Conservation (phyloP, 345 rosid genomes). For the Balakata baccata region DNA sequence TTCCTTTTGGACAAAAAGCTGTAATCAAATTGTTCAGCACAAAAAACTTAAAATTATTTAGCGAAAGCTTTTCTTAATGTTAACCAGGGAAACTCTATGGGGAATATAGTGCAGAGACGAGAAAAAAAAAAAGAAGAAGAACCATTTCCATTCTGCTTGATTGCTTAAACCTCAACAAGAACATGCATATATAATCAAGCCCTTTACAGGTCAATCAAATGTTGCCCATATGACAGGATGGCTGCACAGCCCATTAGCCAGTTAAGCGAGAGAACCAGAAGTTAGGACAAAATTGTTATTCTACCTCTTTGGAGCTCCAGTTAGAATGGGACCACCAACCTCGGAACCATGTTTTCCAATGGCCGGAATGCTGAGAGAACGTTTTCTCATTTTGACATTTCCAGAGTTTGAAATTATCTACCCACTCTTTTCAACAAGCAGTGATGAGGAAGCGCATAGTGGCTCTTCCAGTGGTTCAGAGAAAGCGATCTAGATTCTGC, state of each 20-base stretch:
- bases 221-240: neutral
- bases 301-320: slow-evolving; percentile 52
- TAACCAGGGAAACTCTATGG: too few relatives aligned
- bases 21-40: too few relatives aligned
- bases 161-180: neutral
- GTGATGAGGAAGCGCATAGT: slow-evolving; percentile 41
- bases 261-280: neutral
- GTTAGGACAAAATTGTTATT: slow-evolving; percentile 12
- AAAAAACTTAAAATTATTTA: too few relatives aligned
- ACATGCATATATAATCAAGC: neutral
- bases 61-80: too few relatives aligned
- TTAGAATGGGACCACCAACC: slow-evolving; percentile 50
- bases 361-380: slow-evolving; percentile 84
- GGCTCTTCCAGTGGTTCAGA: slow-evolving; percentile 47
- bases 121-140: too few relatives aligned
- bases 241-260: neutral
- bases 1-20: neutral
- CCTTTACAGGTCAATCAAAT: slow-evolving; percentile 13
- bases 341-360: slow-evolving; percentile 48
- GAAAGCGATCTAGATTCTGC: slow-evolving; percentile 56
- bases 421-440: slow-evolving; percentile 43
- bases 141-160: neutral
- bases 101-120: too few relatives aligned
- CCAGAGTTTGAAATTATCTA: slow-evolving; percentile 31
- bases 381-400: slow-evolving; percentile 48